Base-by-base conservation (phyloP, 768 basidiomycete genomes). In the Tulasnella sp. region DNA sequence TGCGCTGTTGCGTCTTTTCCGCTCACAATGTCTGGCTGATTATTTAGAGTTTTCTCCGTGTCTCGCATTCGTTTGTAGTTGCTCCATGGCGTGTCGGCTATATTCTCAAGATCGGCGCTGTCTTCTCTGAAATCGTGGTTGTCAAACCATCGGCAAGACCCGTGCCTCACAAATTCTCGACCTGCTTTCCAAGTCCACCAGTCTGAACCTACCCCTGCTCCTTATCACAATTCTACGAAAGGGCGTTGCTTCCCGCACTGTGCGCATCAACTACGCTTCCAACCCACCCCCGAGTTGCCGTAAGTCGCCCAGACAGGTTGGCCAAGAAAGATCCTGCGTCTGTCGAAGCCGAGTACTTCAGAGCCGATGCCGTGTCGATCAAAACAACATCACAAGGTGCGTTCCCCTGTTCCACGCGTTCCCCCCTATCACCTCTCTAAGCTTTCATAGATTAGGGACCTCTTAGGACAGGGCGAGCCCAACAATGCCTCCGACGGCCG, bases 51-150 rank as follows among this genome's bases (percentile, higher is more conserved):
- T 88, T 88, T 81, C 82, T 85, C 18, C 88, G 89, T 3, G 80
- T 89, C 75, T 86, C 85, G 44, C 86, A 89, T 79, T 85, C 84
- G 57, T 89, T 89, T 76, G 87, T 85, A 3, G 86, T 86, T 2
- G 85, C 87, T 32, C 83, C 89, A 37, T 90, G 89, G 88, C 87
- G 82, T 40, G 81, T 87, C 55, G 88, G 89, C 80, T 88, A 85
- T 80, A 86, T 85, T 2, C 79, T 90, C 51, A 86, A 87, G 80
- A 85, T 89, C n/a, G n/a, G 70, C 0, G 39, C 77, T 4, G 42
- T 77, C 77, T 77, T 72, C 70, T 4, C 77, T 7, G 44, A 77
- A 44, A 69, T 77, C 40, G 40, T 72, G 3, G 67, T 77, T 10
- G 77, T 44, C 70, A 77, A n/a, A 39, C 77, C 1, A 40, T 72